Evolutionary conservation across 75 land plant genomes (phyloP).

Genomic region (Selaginella tamariscina): DNA sequence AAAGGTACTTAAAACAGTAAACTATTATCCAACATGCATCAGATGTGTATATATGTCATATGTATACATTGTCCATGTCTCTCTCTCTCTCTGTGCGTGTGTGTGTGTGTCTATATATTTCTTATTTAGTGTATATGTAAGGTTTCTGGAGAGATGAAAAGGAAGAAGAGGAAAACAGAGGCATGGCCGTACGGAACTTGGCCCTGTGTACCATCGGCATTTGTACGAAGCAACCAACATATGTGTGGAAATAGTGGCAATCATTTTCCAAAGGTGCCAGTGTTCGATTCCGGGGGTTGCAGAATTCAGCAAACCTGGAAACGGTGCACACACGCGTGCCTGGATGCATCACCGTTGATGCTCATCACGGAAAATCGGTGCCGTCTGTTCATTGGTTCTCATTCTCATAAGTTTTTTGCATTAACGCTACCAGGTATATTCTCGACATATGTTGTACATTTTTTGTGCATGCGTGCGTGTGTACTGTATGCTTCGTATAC

Average conservation of each 20-base stretch:
- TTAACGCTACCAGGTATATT: slow-evolving; percentile 51
- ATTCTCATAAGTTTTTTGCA: slow-evolving; percentile 61
- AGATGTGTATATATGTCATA: too few species aligned
- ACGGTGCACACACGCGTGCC: slow-evolving; percentile 47
- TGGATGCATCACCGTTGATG: slow-evolving; percentile 78
- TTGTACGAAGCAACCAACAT: slow-evolving; percentile 13
- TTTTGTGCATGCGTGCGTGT: neutral
- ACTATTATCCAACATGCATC: too few species aligned
- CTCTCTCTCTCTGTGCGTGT: too few species aligned
- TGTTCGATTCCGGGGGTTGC: slow-evolving; percentile 9
- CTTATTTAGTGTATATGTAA: too few species aligned
- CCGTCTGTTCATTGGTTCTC: slow-evolving; percentile 61
- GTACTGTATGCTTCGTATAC: neutral
- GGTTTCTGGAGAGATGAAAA: too few species aligned
- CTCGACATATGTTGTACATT: neutral
- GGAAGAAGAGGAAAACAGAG: neutral
- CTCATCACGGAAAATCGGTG: slow-evolving; percentile 23
- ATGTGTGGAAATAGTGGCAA: neutral
- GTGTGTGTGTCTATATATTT: too few species aligned
- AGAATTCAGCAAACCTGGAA: slow-evolving; percentile 42
- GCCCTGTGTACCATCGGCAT: slow-evolving; percentile 6
- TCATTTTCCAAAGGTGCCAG: neutral
- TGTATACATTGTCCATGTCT: too few species aligned
- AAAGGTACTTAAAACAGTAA: too few species aligned
- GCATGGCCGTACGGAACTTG: neutral